Base-by-base conservation (phyloP, 805 yeast genomes). In the Candida mattraensis region DNA sequence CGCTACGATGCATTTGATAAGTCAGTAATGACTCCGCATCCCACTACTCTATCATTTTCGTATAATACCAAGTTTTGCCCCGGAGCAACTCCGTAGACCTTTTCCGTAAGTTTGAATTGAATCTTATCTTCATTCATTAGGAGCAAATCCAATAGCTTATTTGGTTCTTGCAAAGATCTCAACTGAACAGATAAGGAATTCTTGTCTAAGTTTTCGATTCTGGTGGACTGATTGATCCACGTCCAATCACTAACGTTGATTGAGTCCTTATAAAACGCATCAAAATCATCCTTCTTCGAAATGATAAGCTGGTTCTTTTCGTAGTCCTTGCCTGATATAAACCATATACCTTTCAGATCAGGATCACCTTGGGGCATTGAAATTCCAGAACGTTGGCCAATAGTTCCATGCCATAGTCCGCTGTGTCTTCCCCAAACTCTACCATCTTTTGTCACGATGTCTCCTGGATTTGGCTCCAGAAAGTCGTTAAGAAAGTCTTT, bases 361-460 rank as follows among this genome's bases (percentile, higher is more conserved):
- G 89, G 89, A 47, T 83, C 80, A 0, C 89, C 91, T 57, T 93
- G 98, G 0, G 97, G 97, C 85, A 91, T 74, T 0, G 87, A 72
- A 2, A 88, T 61, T 3, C 89, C 79, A 12, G 82, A 72, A 44
- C 80, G 76, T 61, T 93, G 98, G 0, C 99, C 99, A 15, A 91
- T 78, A 0, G 99, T 93, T n/a, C 87, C 91, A 30, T 84, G 78
- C 98, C 98, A 93, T 7, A 93, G 56, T 0, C 99, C 99, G 18
- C 72, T 64, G 58, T 93, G 99, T 30, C 59, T 50, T 0, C 96
- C 98, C 77, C 93, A 87, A 0, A 77, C 68, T 34, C 62, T 65
- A 4, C 95, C 95, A 37, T 77, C 83, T 38, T 72, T 76, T 0
- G 89, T 83, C n/a, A 87, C 69, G 7, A 93, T 77, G 41, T 84